A percentile compares a stretch with the other conserved stretches of the same genome.
Evolutionary conservation across 2,329 filamentous ascomycete species (phyloP).

Genomic region (Microcyclospora pomicola): DNA sequence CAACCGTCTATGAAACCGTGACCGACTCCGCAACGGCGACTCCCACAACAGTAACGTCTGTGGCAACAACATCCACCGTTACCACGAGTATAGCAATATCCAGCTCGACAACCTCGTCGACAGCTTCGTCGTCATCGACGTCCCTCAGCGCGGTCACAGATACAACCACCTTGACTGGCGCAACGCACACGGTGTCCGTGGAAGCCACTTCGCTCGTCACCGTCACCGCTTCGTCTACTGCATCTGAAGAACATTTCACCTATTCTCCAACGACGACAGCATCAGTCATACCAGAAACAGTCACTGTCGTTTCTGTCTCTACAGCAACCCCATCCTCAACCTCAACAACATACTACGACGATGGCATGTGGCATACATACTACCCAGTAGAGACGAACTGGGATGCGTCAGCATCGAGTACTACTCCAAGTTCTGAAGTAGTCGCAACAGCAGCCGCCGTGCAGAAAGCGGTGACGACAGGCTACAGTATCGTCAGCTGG

Average conservation of each 20-base stretch:
- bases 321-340: conserved; percentile 7
- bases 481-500: conserved; percentile 7
- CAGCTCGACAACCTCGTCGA: too few relatives aligned
- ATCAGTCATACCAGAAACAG: neutral
- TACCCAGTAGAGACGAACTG: conserved; percentile 16
- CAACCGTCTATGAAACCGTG: neutral
- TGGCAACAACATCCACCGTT: neutral
- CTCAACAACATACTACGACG: conserved; percentile 26
- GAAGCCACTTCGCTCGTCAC: neutral
- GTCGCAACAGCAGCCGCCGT: neutral
- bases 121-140: too few relatives aligned
- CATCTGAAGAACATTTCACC: conserved; percentile 1
- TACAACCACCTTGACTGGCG: neutral
- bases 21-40: neutral
- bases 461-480: neutral
- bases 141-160: too few relatives aligned
- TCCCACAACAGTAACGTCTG: neutral
- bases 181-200: neutral
- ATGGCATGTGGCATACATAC: conserved; percentile 32
- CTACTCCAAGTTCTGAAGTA: neutral
- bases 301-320: conserved; percentile 4
- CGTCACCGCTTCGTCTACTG: conserved; percentile 4
- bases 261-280: neutral
- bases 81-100: neutral
- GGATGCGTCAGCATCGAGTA: neutral